Evolutionary conservation across 371 early-diverging fungal genomes (phyloP), one percentile per base, ranked within the genome.

Genomic region (Mortierella sp.): DNA sequence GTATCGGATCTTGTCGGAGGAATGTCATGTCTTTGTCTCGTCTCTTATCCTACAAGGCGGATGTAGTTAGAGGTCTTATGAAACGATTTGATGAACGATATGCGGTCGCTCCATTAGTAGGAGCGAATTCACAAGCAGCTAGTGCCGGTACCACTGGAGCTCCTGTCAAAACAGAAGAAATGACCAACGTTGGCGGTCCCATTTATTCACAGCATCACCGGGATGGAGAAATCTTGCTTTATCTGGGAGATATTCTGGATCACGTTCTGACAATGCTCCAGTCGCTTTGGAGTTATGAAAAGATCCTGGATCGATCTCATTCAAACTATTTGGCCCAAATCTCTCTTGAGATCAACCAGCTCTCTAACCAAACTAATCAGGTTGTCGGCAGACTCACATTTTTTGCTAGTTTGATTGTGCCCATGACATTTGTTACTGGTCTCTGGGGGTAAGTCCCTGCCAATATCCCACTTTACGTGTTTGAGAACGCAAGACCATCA

Each of bases 281-380:
- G 76, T 96, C 93, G 29, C 85, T 97, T 7, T 86, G 87, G 35
- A 96, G 97, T 68, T 96, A 94, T 70, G 98, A 98, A 80, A 94
- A 93, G 70, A 95, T 97, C 28, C 88, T 98, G 6, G 93, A 94
- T 4, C 85, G 98, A 31, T 91, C 96, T 0, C 98, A 99, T 82
- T 91, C 94, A 19, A 98, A 97, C 73, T 98, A 99, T 70, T 85
- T 99, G 66, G 99, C 98, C 0, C 97, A 97, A 69, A 98, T 98
- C 34, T 93, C 93, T 4, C 95, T 99, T 42, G 98, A 98, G 83
- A 93, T 98, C 79, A 98, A 98, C 15, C 95, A 96, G 75, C 91
- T 97, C 4, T 95, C 95, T 40, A 97, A 97, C 82, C 82, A 92
- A 62, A 96, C 96, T 47, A 96, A 96, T 74, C 94, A 94, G 53